Percentiles rank a stretch among this genome's conserved stretches.
These are phyloP conservation scores for Marasmius tenuissimus DNA, from an alignment of 1,284 basidiomycete genomes.

Conservation along the genomic window DNA sequence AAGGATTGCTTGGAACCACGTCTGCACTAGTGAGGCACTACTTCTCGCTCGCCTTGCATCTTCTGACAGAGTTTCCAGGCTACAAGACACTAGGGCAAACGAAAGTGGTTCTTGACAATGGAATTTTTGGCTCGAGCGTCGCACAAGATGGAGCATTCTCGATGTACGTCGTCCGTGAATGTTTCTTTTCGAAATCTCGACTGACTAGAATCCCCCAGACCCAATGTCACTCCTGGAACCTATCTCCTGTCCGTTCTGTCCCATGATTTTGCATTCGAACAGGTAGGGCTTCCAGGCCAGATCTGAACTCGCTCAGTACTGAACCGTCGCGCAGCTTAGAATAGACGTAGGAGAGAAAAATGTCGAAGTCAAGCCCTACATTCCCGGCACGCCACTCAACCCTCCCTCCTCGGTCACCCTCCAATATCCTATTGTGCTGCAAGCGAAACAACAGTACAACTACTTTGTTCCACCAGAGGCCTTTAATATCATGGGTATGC, in stretches of 20 bases:
- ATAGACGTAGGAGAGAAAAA: slow-evolving; percentile 57
- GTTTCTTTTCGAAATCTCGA: not conserved
- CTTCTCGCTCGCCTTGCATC: not conserved
- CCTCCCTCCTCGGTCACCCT: slow-evolving; percentile 58
- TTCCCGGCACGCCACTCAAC: slow-evolving; percentile 67
- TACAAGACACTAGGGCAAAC: slow-evolving; percentile 51
- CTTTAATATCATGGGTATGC: slow-evolving; percentile 77
- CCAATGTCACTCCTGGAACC: slow-evolving; percentile 60
- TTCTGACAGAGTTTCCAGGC: slow-evolving; percentile 28
- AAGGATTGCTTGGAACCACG: slow-evolving; percentile 61
- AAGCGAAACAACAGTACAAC: slow-evolving; percentile 51
- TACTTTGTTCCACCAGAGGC: slow-evolving; percentile 72
- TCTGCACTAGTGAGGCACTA: slow-evolving; percentile 53
- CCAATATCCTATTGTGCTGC: slow-evolving; percentile 63
- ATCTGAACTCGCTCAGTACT: too few relatives aligned
- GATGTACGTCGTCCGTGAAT: slow-evolving; percentile 47
- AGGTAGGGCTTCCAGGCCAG: slow-evolving; percentile 35
- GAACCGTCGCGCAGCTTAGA: slow-evolving; percentile 45
- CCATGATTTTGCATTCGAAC: slow-evolving; percentile 68
- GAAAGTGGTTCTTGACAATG: slow-evolving; percentile 61
- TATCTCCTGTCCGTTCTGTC: slow-evolving; percentile 67
- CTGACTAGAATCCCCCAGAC: slow-evolving; percentile 37
- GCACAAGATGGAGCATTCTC: slow-evolving; percentile 58
- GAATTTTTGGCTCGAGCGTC: slow-evolving; percentile 50
- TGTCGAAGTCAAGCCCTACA: slow-evolving; percentile 60